These are phyloP conservation scores for Pseudogymnoascus sp. DNA, from an alignment of 2,329 filamentous ascomycete species.

Conservation along the genomic window DNA sequence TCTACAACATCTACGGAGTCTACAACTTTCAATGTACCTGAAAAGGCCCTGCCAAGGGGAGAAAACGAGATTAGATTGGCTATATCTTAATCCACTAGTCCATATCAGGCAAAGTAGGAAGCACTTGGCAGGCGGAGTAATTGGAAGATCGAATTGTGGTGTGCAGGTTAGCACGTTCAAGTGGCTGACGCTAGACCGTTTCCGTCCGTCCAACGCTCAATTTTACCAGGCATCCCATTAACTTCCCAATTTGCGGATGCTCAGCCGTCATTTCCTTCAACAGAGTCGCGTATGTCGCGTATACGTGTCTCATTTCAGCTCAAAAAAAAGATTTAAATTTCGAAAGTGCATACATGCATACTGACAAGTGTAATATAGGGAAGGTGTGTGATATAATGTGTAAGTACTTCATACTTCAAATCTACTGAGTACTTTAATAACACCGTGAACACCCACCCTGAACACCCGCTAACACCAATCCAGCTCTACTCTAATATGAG, in stretches of 20 bases:
- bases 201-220: background rate
- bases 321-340: background rate
- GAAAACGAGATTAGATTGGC: conserved; percentile 4
- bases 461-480: background rate
- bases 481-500: background rate
- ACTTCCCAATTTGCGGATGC: conserved; percentile 5
- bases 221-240: background rate
- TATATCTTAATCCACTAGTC: background rate
- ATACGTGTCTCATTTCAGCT: conserved; percentile 2
- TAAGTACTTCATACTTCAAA: background rate
- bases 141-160: conserved; percentile 8
- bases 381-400: background rate
- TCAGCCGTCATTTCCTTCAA: conserved; percentile 4
- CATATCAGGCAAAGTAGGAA: background rate
- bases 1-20: background rate
- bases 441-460: background rate
- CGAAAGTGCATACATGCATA: background rate
- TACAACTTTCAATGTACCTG: background rate
- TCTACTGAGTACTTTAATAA: background rate
- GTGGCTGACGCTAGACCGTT: background rate
- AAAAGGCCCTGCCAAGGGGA: background rate
- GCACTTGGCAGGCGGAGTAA: conserved; percentile 8
- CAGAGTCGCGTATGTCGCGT: background rate
- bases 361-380: background rate
- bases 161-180: background rate